phyloP scores from a whole-genome alignment of 345 rosid species.

The Lagerstroemia speciosa region DNA sequence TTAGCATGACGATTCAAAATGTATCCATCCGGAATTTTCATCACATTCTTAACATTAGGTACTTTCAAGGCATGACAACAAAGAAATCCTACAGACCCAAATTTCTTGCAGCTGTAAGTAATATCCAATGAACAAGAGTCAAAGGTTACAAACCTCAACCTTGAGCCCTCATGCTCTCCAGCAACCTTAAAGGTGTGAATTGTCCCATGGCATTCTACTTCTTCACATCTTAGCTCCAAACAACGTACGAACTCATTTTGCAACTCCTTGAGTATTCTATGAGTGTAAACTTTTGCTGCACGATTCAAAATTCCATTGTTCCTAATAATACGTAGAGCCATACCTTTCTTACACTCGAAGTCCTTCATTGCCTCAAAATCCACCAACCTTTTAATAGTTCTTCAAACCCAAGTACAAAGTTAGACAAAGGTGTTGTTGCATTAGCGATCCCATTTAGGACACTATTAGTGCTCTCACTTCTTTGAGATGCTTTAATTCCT shows the following conservation, averaged over 20 bases:
- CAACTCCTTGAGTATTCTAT: background rate
- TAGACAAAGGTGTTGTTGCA: background rate
- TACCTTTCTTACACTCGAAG: too few species aligned
- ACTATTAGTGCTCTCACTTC: too few species aligned
- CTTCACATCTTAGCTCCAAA: background rate
- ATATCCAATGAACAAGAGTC: background rate
- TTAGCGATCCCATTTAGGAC: too few species aligned
- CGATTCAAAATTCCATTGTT: too few species aligned
- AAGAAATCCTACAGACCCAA: slow-evolving; percentile 3
- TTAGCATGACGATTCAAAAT: slow-evolving; percentile 5
- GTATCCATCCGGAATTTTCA: background rate
- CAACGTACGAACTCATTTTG: slow-evolving; percentile 3
- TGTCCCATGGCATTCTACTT: background rate
- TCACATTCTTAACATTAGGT: background rate
- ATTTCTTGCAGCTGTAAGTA: slow-evolving; percentile 5
- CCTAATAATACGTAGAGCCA: too few species aligned
- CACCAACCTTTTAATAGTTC: too few species aligned
- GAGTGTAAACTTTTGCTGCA: background rate
- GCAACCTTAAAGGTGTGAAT: background rate
- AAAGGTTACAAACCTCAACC: background rate
- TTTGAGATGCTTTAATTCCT: background rate
- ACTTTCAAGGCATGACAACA: slow-evolving; percentile 7
- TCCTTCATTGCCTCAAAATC: too few species aligned
- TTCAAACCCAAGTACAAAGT: background rate
- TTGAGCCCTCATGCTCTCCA: background rate